Conservation (phyloP, 805 yeast genomes). For the Candida yuanshanica region DNA sequence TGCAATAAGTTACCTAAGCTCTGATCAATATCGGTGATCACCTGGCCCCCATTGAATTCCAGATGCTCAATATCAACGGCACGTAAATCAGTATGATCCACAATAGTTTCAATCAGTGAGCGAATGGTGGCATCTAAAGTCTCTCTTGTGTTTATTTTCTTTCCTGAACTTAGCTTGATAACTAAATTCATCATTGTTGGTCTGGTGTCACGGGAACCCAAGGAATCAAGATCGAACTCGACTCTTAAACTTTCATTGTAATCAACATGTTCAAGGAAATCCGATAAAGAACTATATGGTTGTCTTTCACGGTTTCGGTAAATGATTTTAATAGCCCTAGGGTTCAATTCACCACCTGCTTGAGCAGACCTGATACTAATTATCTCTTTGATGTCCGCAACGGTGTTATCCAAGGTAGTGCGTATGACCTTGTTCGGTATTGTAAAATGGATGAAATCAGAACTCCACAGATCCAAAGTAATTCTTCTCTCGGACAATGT, state of each 20-base stretch:
- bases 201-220: constrained; percentile 4
- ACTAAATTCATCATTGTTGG: constrained; percentile 16
- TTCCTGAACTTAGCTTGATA: constrained; percentile 17
- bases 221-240: constrained; percentile 14
- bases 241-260: constrained; percentile 13
- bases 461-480: constrained; percentile 17
- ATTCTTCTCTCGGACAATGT: constrained; percentile 10
- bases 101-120: constrained; percentile 13
- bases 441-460: constrained; percentile 12
- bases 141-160: constrained; percentile 9
- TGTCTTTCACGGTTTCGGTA: constrained; percentile 11
- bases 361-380: constrained; percentile 15
- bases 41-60: constrained; percentile 17
- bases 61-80: constrained; percentile 13
- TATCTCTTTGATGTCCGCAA: constrained; percentile 21
- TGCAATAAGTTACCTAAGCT: constrained; percentile 25
- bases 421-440: constrained; percentile 15
- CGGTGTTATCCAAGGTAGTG: constrained; percentile 21
- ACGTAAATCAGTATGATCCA: constrained; percentile 12
- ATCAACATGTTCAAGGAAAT: constrained; percentile 8
- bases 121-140: constrained; percentile 9
- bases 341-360: constrained; percentile 13
- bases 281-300: constrained; percentile 12
- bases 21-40: constrained; percentile 12
- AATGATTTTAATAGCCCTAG: constrained; percentile 11